Conservation (phyloP, 163 green algal species). For the Botryococcus braunii region DNA sequence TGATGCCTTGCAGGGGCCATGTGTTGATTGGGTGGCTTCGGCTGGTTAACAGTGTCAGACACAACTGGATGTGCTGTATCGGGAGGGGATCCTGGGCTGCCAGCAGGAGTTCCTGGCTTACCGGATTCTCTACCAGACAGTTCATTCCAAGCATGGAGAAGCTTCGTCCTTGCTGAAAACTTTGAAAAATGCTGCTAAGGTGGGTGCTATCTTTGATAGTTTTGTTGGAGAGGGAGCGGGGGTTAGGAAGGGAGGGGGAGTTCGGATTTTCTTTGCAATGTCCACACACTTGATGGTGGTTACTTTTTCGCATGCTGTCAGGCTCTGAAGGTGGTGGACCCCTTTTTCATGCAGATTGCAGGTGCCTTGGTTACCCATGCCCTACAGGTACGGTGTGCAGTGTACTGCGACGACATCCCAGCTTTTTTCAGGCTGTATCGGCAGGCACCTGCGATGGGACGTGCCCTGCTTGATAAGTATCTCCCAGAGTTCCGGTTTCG, state of each 20-base stretch:
- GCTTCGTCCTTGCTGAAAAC: constrained; percentile 49
- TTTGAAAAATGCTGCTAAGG: constrained; percentile 36
- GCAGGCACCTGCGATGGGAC: constrained; percentile 51
- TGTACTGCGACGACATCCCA: constrained; percentile 28
- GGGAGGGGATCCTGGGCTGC: constrained; percentile 35
- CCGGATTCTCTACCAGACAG: constrained; percentile 73
- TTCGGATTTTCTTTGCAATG: neutral
- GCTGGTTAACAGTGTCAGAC: constrained; percentile 89
- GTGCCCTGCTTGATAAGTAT: constrained; percentile 69
- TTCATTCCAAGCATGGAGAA: constrained; percentile 44
- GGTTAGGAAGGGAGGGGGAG: neutral
- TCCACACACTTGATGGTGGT: neutral
- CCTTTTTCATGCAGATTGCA: too few species aligned
- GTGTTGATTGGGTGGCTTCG: too few species aligned
- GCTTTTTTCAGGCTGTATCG: constrained; percentile 78
- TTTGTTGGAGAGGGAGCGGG: neutral
- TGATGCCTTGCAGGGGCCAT: too few species aligned
- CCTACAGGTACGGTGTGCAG: constrained; percentile 44
- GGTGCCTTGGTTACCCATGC: too few species aligned
- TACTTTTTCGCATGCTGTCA: too few species aligned
- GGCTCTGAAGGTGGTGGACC: too few species aligned
- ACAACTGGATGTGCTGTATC: constrained; percentile 55
- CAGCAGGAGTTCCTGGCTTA: constrained; percentile 74
- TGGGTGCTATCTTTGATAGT: constrained; percentile 5
- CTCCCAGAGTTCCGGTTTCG: constrained; percentile 45